These are phyloP conservation scores for Verruconis gallopava DNA, from an alignment of 2,329 filamentous ascomycete genomes.

Conservation along the genomic window DNA sequence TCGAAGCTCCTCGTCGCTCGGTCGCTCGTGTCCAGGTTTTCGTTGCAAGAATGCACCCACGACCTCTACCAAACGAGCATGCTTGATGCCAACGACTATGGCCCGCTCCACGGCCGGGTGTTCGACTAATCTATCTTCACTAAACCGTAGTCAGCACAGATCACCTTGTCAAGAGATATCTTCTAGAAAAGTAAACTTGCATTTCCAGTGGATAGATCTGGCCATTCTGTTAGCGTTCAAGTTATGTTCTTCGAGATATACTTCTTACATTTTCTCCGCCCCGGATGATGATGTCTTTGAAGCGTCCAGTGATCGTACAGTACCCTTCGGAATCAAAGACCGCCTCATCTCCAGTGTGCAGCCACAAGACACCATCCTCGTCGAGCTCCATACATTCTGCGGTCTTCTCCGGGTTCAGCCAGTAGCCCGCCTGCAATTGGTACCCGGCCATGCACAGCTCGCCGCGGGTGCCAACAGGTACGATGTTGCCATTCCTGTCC, in stretches of 20 bases:
- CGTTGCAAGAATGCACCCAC: constrained; percentile 49
- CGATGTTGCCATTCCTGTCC: constrained; percentile 49
- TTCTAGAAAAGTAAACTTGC: background rate
- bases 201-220: constrained; percentile 16
- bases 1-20: constrained; percentile 22
- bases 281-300: constrained; percentile 70
- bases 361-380: constrained; percentile 36
- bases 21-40: constrained; percentile 14
- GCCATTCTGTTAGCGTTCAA: no score
- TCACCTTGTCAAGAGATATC: constrained; percentile 20
- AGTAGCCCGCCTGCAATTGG: constrained; percentile 53
- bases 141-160: constrained; percentile 52
- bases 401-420: constrained; percentile 61
- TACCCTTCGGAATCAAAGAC: constrained; percentile 37
- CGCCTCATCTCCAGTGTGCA: constrained; percentile 28
- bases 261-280: constrained; percentile 31
- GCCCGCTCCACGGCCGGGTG: constrained; percentile 52
- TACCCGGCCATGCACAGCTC: constrained; percentile 72
- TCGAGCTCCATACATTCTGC: constrained; percentile 58
- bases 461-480: constrained; percentile 55
- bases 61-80: constrained; percentile 61
- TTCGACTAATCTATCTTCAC: constrained; percentile 56
- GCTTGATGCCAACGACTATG: constrained; percentile 56
- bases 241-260: no score
- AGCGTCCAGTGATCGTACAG: constrained; percentile 58